Evolutionary conservation across 2,329 filamentous ascomycete genomes (phyloP).

Genomic region (Aspergillus piperis): DNA sequence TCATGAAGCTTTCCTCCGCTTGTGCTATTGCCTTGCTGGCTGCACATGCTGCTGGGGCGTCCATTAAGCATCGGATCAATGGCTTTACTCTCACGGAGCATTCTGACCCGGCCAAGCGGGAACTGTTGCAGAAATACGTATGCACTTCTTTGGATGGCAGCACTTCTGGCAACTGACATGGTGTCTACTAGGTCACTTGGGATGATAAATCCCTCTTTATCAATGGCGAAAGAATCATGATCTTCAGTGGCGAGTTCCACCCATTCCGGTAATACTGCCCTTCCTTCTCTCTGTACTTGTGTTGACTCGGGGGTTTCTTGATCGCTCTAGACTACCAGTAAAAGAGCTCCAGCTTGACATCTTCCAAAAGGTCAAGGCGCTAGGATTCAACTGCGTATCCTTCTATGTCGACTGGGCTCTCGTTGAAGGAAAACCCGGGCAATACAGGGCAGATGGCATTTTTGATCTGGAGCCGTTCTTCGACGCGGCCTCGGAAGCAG

Average conservation of each 20-base stretch:
- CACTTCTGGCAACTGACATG: neutral
- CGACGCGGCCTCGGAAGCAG: slow-evolving; percentile 69
- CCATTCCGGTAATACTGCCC: slow-evolving; percentile 55
- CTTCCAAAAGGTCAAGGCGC: slow-evolving; percentile 78
- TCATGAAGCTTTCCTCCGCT: slow-evolving; percentile 43
- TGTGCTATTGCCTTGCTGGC: slow-evolving; percentile 43
- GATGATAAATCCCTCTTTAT: slow-evolving; percentile 72
- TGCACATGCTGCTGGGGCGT: slow-evolving; percentile 48
- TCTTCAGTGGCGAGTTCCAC: slow-evolving; percentile 75
- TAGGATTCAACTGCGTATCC: slow-evolving; percentile 77
- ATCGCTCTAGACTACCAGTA: slow-evolving; percentile 55
- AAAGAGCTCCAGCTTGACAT: slow-evolving; percentile 68
- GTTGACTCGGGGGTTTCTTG: neutral
- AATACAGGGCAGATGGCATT: slow-evolving; percentile 69
- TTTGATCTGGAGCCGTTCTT: slow-evolving; percentile 76
- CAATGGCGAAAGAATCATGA: slow-evolving; percentile 67
- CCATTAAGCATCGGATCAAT: slow-evolving; percentile 53
- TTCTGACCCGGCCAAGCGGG: slow-evolving; percentile 46
- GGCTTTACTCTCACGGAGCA: slow-evolving; percentile 49
- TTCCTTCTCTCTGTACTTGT: neutral
- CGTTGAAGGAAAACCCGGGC: slow-evolving; percentile 70
- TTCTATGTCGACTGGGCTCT: slow-evolving; percentile 81
- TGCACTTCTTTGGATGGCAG: slow-evolving; percentile 22
- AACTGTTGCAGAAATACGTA: slow-evolving; percentile 58
- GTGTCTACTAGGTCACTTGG: slow-evolving; percentile 59